A percentile compares a stretch with the other conserved stretches of the same genome.
These are phyloP conservation scores for Phytophthora hybrid DNA, from an alignment of 352 stramenopile species.

Conservation along the genomic window DNA sequence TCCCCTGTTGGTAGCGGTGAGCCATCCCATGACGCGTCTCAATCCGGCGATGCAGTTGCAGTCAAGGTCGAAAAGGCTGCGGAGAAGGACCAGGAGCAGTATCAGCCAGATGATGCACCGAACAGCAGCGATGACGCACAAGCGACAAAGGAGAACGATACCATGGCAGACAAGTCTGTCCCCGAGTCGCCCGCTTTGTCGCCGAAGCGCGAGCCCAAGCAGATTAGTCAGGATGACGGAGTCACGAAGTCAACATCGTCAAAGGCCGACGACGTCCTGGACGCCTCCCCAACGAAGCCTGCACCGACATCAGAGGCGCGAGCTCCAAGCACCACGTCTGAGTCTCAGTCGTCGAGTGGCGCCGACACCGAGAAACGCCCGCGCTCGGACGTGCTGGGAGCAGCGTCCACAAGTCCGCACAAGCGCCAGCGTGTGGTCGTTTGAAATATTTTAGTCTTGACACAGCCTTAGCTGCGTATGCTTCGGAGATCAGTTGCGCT, in stretches of 20 bases:
- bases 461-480: constrained; percentile 39
- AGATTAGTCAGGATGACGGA: constrained; percentile 18
- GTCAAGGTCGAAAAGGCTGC: constrained; percentile 32
- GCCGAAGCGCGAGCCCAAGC: constrained; percentile 33
- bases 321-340: constrained; percentile 34
- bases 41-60: constrained; percentile 17
- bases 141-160: constrained; percentile 36
- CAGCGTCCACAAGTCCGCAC: constrained; percentile 46
- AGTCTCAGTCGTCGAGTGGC: constrained; percentile 30
- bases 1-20: constrained; percentile 33
- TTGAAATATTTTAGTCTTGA: constrained; percentile 41
- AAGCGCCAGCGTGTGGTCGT: constrained; percentile 55
- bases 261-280: constrained; percentile 32
- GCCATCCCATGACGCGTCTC: constrained; percentile 10
- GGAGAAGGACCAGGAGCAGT: constrained; percentile 12
- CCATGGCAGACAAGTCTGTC: constrained; percentile 11
- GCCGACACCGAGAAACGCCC: constrained; percentile 42
- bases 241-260: constrained; percentile 9
- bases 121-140: constrained; percentile 25
- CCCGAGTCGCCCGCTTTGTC: constrained; percentile 1
- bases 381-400: constrained; percentile 31
- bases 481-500: constrained; percentile 23
- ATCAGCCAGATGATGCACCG: constrained; percentile 15
- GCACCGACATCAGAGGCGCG: constrained; percentile 14
- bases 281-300: constrained; percentile 35